Percentiles rank a stretch among this genome's conserved stretches.
Conservation (phyloP, 192 early-diverging fungal genomes). For the Chytriomyces confervae region DNA sequence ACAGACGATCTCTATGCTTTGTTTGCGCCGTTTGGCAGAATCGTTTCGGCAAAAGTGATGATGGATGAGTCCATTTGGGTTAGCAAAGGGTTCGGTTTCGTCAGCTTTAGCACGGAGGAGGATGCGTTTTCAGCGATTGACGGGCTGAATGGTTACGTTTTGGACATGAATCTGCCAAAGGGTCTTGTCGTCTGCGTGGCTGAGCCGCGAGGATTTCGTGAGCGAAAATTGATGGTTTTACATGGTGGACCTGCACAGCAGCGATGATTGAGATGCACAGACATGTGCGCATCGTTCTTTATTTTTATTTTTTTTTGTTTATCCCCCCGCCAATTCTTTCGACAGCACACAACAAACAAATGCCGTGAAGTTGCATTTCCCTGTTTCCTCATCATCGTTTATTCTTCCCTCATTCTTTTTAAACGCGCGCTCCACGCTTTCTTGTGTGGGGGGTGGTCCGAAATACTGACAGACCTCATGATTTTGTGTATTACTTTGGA, state of each 20-base stretch:
- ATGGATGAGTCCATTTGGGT: conserved; percentile 50
- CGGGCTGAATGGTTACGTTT: conserved; percentile 51
- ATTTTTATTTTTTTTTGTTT: too few species aligned
- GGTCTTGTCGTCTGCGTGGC: conserved; percentile 56
- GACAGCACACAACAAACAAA: too few species aligned
- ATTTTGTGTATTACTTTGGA: too few species aligned
- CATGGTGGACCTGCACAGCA: conserved; percentile 35
- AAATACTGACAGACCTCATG: too few species aligned
- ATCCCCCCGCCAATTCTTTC: too few species aligned
- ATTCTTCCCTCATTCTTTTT: too few species aligned
- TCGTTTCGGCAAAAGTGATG: conserved; percentile 56
- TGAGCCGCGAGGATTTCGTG: conserved; percentile 57
- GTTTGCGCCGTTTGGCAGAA: conserved; percentile 51
- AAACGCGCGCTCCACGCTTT: too few species aligned
- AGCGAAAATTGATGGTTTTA: conserved; percentile 46
- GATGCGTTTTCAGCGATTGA: conserved; percentile 42
- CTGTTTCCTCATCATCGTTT: too few species aligned
- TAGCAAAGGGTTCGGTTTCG: conserved; percentile 61
- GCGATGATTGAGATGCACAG: too few species aligned
- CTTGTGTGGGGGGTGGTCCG: too few species aligned
- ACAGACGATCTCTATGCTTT: conserved; percentile 53
- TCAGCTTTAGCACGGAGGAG: conserved; percentile 46
- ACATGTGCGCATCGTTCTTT: too few species aligned
- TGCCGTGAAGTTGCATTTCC: too few species aligned
- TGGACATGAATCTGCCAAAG: conserved; percentile 31